These are phyloP conservation scores for Aphanomyces cochlioides DNA, from an alignment of 352 stramenopile species.

Conservation along the genomic window DNA sequence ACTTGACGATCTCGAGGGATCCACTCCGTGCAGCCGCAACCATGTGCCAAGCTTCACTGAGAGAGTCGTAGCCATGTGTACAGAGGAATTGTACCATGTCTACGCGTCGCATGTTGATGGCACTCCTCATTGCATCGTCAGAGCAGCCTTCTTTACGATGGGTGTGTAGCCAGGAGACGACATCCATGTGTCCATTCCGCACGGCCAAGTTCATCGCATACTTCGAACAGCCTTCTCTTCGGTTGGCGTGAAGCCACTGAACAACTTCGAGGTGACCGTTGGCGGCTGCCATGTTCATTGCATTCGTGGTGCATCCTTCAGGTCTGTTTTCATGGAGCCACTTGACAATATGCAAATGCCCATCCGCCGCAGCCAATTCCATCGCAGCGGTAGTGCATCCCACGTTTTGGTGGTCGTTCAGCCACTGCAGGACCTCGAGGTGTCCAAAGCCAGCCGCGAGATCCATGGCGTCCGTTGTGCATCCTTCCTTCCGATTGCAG, in stretches of 20 bases:
- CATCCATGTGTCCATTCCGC: conserved; percentile 1
- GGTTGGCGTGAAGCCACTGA: conserved; percentile 17
- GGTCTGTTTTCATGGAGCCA: conserved; percentile 4
- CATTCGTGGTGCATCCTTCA: conserved; percentile 3
- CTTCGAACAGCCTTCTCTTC: conserved; percentile 6
- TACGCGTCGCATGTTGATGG: not conserved
- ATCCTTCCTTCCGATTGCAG: conserved; percentile 18
- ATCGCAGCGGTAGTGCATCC: conserved; percentile 9
- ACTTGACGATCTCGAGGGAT: not conserved
- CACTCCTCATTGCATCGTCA: conserved; percentile 3
- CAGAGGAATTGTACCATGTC: conserved; percentile 17
- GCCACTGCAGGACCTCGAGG: conserved; percentile 16
- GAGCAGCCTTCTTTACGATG: conserved; percentile 12
- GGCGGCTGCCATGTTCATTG: conserved; percentile 19
- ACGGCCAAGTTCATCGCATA: not conserved
- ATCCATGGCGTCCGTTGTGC: conserved; percentile 14
- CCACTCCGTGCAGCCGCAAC: not conserved
- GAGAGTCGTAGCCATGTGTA: conserved; percentile 3
- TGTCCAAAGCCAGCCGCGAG: not conserved
- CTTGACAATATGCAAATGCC: conserved; percentile 4
- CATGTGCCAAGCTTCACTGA: not conserved
- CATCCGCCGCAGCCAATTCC: not conserved
- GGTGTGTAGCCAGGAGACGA: conserved; percentile 27
- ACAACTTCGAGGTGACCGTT: conserved; percentile 30
- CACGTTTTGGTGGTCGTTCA: conserved; percentile 8